Conservation (phyloP, 2,329 filamentous ascomycete species). For the Lasiodiplodia sp. region DNA sequence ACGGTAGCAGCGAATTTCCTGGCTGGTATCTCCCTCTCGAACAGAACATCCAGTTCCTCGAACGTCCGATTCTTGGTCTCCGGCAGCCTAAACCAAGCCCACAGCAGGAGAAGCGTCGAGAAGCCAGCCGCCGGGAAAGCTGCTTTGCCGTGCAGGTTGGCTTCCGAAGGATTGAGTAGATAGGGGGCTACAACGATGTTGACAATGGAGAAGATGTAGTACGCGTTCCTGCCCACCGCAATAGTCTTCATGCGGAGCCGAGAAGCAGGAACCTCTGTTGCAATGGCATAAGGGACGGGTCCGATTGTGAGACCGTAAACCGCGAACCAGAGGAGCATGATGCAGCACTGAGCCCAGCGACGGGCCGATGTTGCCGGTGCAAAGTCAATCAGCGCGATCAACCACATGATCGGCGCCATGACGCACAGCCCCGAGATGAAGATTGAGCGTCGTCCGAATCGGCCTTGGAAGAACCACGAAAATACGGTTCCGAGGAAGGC, state of each 20-base stretch:
- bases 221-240: slow-evolving; percentile 77
- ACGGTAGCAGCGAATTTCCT: slow-evolving; percentile 34
- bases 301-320: slow-evolving; percentile 87
- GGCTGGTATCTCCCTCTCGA: slow-evolving; percentile 61
- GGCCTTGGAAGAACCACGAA: slow-evolving; percentile 82
- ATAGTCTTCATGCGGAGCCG: slow-evolving; percentile 91
- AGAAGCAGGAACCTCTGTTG: slow-evolving; percentile 81
- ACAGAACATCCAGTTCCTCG: slow-evolving; percentile 82
- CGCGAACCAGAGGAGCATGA: slow-evolving; percentile 56
- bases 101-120: slow-evolving; percentile 79
- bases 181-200: slow-evolving; percentile 83
- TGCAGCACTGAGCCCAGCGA: slow-evolving; percentile 26
- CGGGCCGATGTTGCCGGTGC: slow-evolving; percentile 27
- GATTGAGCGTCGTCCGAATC: slow-evolving; percentile 75
- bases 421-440: slow-evolving; percentile 69
- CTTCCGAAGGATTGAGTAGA: slow-evolving; percentile 82
- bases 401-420: slow-evolving; percentile 79
- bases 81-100: slow-evolving; percentile 80
- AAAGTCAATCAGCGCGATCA: slow-evolving; percentile 73
- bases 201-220: slow-evolving; percentile 79
- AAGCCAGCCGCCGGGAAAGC: slow-evolving; percentile 88
- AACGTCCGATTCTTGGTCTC: slow-evolving; percentile 82
- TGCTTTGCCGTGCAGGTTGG: slow-evolving; percentile 85
- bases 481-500: slow-evolving; percentile 80
- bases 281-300: slow-evolving; percentile 86